Evolutionary conservation across 2,329 filamentous ascomycete genomes (phyloP).

Genomic region (Venturia nashicola): DNA sequence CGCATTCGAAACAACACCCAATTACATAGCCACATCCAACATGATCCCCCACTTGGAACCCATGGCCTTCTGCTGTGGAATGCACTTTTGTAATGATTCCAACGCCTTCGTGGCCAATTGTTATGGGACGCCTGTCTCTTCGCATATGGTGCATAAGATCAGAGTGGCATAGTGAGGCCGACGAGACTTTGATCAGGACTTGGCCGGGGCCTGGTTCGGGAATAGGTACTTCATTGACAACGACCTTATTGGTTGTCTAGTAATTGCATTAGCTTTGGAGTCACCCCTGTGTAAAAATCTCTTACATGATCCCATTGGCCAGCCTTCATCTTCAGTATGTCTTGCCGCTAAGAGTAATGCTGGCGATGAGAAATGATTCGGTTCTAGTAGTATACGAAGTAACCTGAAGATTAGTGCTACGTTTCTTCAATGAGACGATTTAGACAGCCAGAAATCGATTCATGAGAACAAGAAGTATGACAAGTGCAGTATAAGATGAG

Average conservation of each 20-base stretch:
- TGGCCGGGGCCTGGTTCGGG: conserved; percentile 30
- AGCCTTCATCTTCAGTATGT: conserved; percentile 17
- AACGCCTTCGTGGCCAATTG: conserved; percentile 35
- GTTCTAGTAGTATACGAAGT: neutral
- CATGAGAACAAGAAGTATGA: neutral
- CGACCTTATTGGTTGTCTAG: conserved; percentile 18
- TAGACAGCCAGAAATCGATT: neutral
- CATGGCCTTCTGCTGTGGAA: conserved; percentile 21
- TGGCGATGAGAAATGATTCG: neutral
- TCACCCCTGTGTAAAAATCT: neutral
- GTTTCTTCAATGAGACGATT: neutral
- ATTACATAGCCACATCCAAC: conserved; percentile 36
- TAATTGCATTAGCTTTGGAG: neutral
- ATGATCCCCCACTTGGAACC: conserved; percentile 30
- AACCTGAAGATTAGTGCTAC: too few species aligned
- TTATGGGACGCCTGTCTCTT: conserved; percentile 19
- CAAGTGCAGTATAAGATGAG: neutral
- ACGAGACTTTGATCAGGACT: conserved; percentile 26
- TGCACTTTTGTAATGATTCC: conserved; percentile 29
- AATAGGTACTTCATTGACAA: conserved; percentile 32
- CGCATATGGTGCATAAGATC: conserved; percentile 23
- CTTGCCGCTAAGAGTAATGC: neutral
- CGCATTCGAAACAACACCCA: conserved; percentile 34
- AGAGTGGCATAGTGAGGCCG: conserved; percentile 28
- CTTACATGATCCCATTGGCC: conserved; percentile 20